Evolutionary conservation across 164 flowering plant genomes (phyloP).

Genomic region (Liriodendron chinense): DNA sequence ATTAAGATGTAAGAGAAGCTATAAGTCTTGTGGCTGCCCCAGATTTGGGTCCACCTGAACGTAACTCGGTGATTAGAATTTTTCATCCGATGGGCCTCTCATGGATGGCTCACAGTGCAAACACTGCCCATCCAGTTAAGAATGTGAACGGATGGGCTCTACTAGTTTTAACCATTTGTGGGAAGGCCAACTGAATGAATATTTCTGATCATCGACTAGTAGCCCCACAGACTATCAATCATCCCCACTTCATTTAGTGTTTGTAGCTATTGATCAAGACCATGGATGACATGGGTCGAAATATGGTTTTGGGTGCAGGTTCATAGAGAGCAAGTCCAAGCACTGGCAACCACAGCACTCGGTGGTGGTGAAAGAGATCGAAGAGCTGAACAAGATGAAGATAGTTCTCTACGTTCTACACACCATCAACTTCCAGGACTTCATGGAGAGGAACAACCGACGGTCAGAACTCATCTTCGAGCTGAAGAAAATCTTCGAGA

Average conservation of each 20-base stretch:
- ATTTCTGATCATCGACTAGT: background rate
- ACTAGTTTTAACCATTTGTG: background rate
- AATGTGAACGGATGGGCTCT: background rate
- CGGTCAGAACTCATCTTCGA: slow-evolving; percentile 43
- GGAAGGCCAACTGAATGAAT: background rate
- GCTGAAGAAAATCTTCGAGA: slow-evolving; percentile 43
- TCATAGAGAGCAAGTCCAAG: slow-evolving; percentile 45
- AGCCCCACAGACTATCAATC: background rate
- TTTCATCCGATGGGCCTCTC: background rate
- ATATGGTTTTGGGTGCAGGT: slow-evolving; percentile 26
- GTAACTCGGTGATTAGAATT: background rate
- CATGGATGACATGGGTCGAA: background rate
- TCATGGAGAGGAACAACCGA: slow-evolving; percentile 30
- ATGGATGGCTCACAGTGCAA: background rate
- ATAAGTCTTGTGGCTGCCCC: no score
- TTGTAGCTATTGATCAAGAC: background rate
- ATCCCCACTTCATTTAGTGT: background rate
- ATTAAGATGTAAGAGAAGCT: slow-evolving; percentile 33
- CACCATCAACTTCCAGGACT: slow-evolving; percentile 57
- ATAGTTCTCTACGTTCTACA: slow-evolving; percentile 35
- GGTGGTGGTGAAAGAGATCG: slow-evolving; percentile 43
- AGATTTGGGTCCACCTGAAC: no score
- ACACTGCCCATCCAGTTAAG: no score
- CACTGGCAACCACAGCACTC: slow-evolving; percentile 40
- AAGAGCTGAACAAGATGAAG: slow-evolving; percentile 45